Base-by-base conservation (phyloP, 495 filamentous ascomycete species). In the Chlorociboria aeruginascens region DNA sequence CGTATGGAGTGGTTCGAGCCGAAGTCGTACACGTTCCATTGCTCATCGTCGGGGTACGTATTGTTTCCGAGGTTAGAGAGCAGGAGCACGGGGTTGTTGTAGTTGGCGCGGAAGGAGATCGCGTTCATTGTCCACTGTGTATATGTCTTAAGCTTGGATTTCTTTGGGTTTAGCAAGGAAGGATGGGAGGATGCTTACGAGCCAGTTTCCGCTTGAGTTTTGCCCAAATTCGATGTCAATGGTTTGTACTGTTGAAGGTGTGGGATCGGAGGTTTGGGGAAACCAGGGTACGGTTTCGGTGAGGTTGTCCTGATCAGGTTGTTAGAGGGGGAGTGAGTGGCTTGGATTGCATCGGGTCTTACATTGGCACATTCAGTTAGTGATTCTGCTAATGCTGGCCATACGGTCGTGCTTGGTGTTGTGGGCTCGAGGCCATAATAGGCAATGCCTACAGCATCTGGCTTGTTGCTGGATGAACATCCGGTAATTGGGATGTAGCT, bases 101-200 rank as follows among this genome's bases (percentile, higher is more conserved):
- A 83, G 55, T 85, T 64, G 4, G 67, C 75, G 3, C 72, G 64
- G 63, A 76, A 79, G 3, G 73, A 68, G 0, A 61, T 61, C 35
- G 66, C 67, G 61, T 82, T 77, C 52, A 84, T 73, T 17, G 61
- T 62, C 70, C 72, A 83, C 11, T 81, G 56, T 6, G n/a, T n/a
- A n/a, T n/a, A 65, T 61, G 39, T 67, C 48, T 10, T 66, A 63
- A 0, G 71, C 73, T 1, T 57, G 4, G 4, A 25, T 25, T 4
- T 4, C 4, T 4, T 25, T 25, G 20, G 20, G 4, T 25, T 25
- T 25, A 25, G 20, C n/a, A n/a, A n/a, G n/a, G n/a, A n/a, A n/a
- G n/a, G n/a, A n/a, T n/a, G n/a, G 20, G 4, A 25, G 20, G 20
- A 4, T 25, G 20, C 20, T 25, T 70, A 72, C 83, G 8, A 81